Conservation (phyloP, 495 filamentous ascomycete genomes). For the Podospora didyma region DNA sequence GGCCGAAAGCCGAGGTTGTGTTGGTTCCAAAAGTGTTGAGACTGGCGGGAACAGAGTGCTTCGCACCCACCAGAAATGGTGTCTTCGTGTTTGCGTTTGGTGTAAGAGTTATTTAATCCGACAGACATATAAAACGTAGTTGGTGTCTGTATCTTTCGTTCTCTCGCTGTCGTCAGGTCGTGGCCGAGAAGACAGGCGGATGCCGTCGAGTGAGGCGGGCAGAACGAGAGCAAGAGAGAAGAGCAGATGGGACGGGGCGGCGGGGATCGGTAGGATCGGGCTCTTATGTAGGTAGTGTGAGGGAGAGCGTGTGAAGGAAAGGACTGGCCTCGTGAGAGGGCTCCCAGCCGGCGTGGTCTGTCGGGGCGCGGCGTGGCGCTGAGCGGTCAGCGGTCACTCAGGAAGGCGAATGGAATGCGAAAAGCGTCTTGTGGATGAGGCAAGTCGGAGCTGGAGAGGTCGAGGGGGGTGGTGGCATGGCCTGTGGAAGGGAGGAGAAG, state of each 20-base stretch:
- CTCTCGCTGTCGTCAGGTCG: neutral
- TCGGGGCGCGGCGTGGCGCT: neutral
- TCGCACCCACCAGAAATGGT: too few relatives aligned
- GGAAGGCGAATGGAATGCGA: too few relatives aligned
- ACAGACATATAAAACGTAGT: too few relatives aligned
- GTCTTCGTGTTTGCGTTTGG: neutral
- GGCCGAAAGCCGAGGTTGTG: neutral
- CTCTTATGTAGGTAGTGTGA: neutral
- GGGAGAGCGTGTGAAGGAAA: neutral
- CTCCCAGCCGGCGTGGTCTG: neutral
- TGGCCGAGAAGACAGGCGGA: neutral
- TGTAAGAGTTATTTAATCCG: neutral
- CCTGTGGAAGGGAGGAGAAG: neutral
- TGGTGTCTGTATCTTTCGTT: neutral
- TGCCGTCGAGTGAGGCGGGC: neutral
- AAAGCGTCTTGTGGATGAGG: too few relatives aligned
- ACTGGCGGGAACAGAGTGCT: too few relatives aligned
- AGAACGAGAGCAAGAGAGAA: neutral
- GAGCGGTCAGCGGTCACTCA: too few relatives aligned
- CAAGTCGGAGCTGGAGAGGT: too few relatives aligned
- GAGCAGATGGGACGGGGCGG: neutral
- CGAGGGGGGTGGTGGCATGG: too few relatives aligned
- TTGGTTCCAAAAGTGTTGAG: too few relatives aligned
- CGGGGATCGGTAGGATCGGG: neutral
- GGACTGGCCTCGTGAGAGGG: slow-evolving; percentile 2